Conservation (phyloP, 495 filamentous ascomycete species). For the Trichoderma gamsii region DNA sequence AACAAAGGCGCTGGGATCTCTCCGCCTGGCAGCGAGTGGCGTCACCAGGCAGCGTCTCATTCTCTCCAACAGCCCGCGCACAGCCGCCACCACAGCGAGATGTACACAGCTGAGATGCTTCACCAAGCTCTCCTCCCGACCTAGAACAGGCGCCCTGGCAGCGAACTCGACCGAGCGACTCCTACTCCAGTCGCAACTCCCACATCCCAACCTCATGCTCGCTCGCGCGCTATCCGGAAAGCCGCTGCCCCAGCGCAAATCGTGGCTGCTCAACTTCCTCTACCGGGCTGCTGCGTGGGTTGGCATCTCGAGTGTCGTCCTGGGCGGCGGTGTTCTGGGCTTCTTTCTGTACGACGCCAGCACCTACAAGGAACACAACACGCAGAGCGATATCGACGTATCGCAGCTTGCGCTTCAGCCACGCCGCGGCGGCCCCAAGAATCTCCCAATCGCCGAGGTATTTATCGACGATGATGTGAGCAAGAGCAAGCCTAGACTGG, state of each 20-base stretch:
- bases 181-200: neutral
- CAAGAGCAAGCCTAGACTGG: slow-evolving; percentile 72
- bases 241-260: slow-evolving; percentile 42
- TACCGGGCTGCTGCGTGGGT: slow-evolving; percentile 47
- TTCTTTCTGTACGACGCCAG: slow-evolving; percentile 95
- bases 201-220: neutral
- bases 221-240: slow-evolving; percentile 38
- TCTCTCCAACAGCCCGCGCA: neutral
- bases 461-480: slow-evolving; percentile 82
- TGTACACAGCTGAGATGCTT: neutral
- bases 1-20: neutral
- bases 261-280: slow-evolving; percentile 40
- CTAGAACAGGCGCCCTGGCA: neutral
- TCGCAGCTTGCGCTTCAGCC: slow-evolving; percentile 78
- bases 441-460: slow-evolving; percentile 82
- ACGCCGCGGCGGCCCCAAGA: slow-evolving; percentile 85
- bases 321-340: slow-evolving; percentile 52
- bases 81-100: neutral
- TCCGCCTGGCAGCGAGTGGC: slow-evolving; percentile 2
- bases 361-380: slow-evolving; percentile 69
- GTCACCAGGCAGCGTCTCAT: neutral
- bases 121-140: neutral
- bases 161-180: neutral
- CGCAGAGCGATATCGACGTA: slow-evolving; percentile 66
- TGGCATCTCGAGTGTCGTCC: slow-evolving; percentile 40